phyloP scores from a whole-genome alignment of 2,329 filamentous ascomycete genomes.

The Parastagonospora avenae region DNA sequence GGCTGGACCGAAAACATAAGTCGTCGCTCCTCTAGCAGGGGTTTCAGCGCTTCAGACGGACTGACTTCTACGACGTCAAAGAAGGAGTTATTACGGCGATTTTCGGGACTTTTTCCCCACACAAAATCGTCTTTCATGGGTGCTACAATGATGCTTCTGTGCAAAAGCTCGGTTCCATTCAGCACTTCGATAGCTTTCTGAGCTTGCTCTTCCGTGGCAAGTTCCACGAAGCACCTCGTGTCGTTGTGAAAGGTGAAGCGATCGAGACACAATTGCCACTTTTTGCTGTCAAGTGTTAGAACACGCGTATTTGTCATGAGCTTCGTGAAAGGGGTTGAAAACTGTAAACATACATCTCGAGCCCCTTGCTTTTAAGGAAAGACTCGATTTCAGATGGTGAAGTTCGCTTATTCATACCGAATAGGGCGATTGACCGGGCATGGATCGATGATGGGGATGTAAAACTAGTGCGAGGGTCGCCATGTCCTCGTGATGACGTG shows the following conservation, averaged over 20 bases:
- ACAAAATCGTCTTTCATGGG: conserved; percentile 11
- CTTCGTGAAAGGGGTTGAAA: too few relatives aligned
- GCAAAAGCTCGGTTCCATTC: conserved; percentile 1
- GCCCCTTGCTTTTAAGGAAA: conserved; percentile 17
- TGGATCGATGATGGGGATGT: neutral
- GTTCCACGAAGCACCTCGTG: conserved; percentile 18
- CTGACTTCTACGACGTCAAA: conserved; percentile 14
- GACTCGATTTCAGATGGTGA: conserved; percentile 15
- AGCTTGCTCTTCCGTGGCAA: conserved; percentile 22
- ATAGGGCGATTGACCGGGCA: conserved; percentile 15
- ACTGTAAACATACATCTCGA: conserved; percentile 22
- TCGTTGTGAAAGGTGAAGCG: conserved; percentile 24
- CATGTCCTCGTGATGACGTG: too few relatives aligned
- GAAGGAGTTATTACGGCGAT: neutral
- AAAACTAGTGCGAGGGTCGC: too few relatives aligned
- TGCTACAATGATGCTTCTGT: neutral
- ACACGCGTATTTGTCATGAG: neutral
- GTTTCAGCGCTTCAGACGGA: conserved; percentile 12
- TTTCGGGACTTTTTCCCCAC: conserved; percentile 6
- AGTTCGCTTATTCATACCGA: conserved; percentile 11
- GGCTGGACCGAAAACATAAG: conserved; percentile 17
- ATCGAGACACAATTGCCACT: conserved; percentile 20
- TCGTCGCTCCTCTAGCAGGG: conserved; percentile 27
- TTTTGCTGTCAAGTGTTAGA: conserved; percentile 18
- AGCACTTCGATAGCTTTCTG: conserved; percentile 14